Evolutionary conservation across 441 rosid genomes (phyloP).

Genomic region (Gossypium armourianum): DNA sequence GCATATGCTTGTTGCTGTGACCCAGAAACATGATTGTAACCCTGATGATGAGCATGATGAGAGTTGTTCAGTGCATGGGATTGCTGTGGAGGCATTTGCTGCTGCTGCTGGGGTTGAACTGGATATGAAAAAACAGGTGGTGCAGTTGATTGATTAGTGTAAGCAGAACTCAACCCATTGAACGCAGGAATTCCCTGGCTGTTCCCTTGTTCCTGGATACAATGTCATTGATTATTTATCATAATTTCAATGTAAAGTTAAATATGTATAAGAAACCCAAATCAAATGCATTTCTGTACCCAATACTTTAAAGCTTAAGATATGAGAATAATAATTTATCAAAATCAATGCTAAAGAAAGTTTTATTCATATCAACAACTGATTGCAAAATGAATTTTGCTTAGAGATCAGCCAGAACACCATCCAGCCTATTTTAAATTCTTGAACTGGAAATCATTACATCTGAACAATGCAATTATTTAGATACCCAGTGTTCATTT

Average conservation of each 20-base stretch:
- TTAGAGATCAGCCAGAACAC: background rate
- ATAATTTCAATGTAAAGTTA: background rate
- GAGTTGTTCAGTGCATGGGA: constrained; percentile 46
- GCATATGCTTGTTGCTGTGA: constrained; percentile 66
- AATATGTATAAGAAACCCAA: background rate
- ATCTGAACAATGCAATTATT: background rate
- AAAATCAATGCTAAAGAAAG: background rate
- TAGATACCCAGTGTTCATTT: background rate
- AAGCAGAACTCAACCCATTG: constrained; percentile 54
- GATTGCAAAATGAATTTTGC: background rate
- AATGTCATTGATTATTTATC: background rate
- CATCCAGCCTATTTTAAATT: background rate
- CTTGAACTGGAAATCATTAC: background rate
- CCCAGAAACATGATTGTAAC: constrained; percentile 49
- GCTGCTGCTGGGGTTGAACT: constrained; percentile 63
- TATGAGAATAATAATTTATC: background rate
- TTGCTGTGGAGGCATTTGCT: constrained; percentile 57
- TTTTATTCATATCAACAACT: background rate
- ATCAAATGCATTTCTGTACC: background rate
- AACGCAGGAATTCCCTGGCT: constrained; percentile 58
- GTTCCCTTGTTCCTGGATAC: constrained; percentile 65
- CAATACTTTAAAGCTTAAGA: background rate
- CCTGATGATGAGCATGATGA: constrained; percentile 56
- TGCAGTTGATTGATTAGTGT: constrained; percentile 55
- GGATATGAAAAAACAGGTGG: constrained; percentile 54